Evolutionary conservation across 2,329 filamentous ascomycete species (phyloP).

Genomic region (Penicillium sp.): DNA sequence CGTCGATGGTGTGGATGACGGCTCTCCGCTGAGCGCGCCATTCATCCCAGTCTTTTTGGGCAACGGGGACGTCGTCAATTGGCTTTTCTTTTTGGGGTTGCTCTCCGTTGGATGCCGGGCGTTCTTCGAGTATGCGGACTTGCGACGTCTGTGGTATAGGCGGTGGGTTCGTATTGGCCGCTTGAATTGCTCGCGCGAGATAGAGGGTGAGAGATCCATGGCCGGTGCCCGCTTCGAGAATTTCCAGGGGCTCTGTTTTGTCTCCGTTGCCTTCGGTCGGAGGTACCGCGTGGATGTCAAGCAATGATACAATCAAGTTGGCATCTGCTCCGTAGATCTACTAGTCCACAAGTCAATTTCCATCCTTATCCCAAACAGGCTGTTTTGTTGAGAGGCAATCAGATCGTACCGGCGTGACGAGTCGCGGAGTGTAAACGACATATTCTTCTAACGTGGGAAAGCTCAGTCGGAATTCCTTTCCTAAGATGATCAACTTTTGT

Average conservation of each 20-base stretch:
- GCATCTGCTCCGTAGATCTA: slow-evolving; percentile 73
- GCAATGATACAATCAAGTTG: slow-evolving; percentile 67
- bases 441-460: slow-evolving; percentile 71
- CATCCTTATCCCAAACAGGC: background rate
- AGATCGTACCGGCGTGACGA: slow-evolving; percentile 67
- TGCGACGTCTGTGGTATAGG: slow-evolving; percentile 35
- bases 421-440: slow-evolving; percentile 60
- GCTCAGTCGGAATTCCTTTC: slow-evolving; percentile 53
- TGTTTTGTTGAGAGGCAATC: slow-evolving; percentile 18
- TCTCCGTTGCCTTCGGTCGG: slow-evolving; percentile 29
- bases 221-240: slow-evolving; percentile 82
- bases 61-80: slow-evolving; percentile 15
- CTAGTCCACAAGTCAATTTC: slow-evolving; percentile 22
- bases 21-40: slow-evolving; percentile 57
- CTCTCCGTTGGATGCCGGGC: slow-evolving; percentile 17
- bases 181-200: slow-evolving; percentile 71
- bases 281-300: slow-evolving; percentile 64
- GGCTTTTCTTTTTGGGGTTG: slow-evolving; percentile 17
- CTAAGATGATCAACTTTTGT: slow-evolving; percentile 21
- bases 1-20: slow-evolving; percentile 71
- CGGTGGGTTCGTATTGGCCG: slow-evolving; percentile 59
- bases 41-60: slow-evolving; percentile 38
- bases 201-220: slow-evolving; percentile 75
- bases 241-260: slow-evolving; percentile 53
- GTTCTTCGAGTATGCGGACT: slow-evolving; percentile 27